Conservation (phyloP, 169 alveolate species). For the Neospora caninum region DNA sequence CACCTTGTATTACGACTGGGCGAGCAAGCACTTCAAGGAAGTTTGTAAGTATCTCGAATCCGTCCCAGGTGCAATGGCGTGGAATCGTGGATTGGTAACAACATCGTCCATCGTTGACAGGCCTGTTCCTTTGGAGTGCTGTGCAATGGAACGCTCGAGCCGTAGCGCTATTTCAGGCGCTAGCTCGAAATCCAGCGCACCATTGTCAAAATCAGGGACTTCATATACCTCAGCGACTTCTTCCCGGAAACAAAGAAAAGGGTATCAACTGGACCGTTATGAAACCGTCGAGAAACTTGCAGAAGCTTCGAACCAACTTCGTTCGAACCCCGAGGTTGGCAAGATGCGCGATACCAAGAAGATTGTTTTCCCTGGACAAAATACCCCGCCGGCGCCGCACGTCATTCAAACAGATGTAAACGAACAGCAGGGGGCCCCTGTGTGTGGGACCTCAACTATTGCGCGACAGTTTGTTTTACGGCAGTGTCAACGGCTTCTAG, state of each 20-base stretch:
- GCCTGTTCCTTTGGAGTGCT: no score
- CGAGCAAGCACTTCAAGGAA: slow-evolving; percentile 24
- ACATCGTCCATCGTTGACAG: neutral
- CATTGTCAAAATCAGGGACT: no score
- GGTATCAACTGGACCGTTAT: no score
- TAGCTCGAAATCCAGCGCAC: no score
- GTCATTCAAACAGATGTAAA: neutral
- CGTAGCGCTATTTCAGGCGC: no score
- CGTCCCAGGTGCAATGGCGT: neutral
- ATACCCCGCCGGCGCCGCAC: neutral
- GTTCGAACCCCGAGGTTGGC: neutral
- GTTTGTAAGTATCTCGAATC: neutral
- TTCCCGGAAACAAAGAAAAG: no score
- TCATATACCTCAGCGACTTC: no score
- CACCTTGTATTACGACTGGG: slow-evolving; percentile 14
- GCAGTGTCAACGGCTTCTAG: neutral
- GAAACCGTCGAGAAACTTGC: no score
- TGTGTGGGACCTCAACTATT: neutral
- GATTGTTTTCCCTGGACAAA: neutral
- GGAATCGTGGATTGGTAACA: neutral
- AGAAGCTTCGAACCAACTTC: no score
- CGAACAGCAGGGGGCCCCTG: neutral
- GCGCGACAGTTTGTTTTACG: neutral
- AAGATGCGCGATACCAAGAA: neutral
- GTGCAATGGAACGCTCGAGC: no score